Evolutionary conservation across 352 stramenopile genomes (phyloP).

Genomic region (Pythium dissimile): DNA sequence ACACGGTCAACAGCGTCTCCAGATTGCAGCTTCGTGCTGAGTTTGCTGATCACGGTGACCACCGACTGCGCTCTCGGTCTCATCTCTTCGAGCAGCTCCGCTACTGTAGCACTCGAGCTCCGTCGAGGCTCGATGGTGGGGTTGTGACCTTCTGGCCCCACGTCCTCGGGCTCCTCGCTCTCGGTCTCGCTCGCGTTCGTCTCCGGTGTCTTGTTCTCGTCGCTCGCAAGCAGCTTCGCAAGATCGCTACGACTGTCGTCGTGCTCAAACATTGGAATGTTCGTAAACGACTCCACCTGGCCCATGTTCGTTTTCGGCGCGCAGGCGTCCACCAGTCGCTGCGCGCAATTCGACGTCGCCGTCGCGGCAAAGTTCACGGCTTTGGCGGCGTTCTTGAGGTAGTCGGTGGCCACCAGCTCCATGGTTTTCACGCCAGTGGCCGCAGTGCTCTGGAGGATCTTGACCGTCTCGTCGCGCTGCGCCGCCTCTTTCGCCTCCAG

Average conservation of each 20-base stretch:
- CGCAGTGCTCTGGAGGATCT: constrained; percentile 36
- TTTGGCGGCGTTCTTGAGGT: constrained; percentile 32
- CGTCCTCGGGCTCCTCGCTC: background rate
- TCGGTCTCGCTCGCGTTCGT: constrained; percentile 1
- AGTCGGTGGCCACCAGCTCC: constrained; percentile 53
- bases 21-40: no score
- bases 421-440: constrained; percentile 47
- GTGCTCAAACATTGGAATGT: constrained; percentile 2
- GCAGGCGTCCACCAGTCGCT: background rate
- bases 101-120: no score
- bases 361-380: constrained; percentile 2
- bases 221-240: constrained; percentile 1
- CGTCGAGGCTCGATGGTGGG: no score
- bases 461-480: constrained; percentile 33
- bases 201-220: constrained; percentile 4
- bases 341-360: background rate
- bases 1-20: no score
- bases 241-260: background rate
- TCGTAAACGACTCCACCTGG: background rate
- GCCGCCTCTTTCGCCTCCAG: constrained; percentile 30
- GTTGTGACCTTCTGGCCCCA: background rate
- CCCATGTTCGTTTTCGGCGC: background rate
- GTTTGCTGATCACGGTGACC: no score
- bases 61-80: no score
- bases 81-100: no score